Evolutionary conservation across 164 flowering plant species (phyloP).

Genomic region (Paratinospora sagittata): DNA sequence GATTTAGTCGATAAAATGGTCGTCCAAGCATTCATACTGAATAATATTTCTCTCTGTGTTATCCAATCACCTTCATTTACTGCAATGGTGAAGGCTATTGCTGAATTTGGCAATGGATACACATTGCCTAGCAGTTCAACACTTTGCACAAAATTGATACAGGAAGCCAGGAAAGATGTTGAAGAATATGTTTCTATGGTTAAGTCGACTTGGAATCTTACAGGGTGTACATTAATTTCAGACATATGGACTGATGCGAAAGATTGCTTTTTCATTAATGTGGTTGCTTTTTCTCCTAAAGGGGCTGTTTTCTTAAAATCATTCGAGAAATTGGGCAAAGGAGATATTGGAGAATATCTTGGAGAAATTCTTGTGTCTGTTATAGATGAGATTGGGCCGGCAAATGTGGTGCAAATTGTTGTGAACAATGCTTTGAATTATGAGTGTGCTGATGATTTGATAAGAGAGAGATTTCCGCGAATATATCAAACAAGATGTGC

Average conservation of each 20-base stretch:
- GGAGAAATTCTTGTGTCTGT: constrained; percentile 11
- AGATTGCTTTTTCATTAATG: constrained; percentile 9
- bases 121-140: constrained; percentile 14
- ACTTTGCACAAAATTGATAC: constrained; percentile 17
- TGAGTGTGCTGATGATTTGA: constrained; percentile 5
- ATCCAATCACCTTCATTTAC: constrained; percentile 16
- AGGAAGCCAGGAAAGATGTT: constrained; percentile 7
- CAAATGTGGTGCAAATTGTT: constrained; percentile 20
- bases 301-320: constrained; percentile 19
- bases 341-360: not conserved
- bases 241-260: constrained; percentile 10
- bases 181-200: constrained; percentile 18
- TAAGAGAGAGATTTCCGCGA: constrained; percentile 13
- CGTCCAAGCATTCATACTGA: constrained; percentile 15
- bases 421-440: constrained; percentile 2
- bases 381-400: constrained; percentile 17
- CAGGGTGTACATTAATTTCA: constrained; percentile 21
- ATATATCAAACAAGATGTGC: constrained; percentile 15
- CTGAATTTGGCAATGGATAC: constrained; percentile 19
- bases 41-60: constrained; percentile 15
- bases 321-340: constrained; percentile 1
- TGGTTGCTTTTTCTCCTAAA: constrained; percentile 21
- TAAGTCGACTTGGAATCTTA: constrained; percentile 17
- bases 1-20: constrained; percentile 16
- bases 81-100: constrained; percentile 18